Conservation (phyloP, 352 stramenopile species). For the Phytopythium sindhum region DNA sequence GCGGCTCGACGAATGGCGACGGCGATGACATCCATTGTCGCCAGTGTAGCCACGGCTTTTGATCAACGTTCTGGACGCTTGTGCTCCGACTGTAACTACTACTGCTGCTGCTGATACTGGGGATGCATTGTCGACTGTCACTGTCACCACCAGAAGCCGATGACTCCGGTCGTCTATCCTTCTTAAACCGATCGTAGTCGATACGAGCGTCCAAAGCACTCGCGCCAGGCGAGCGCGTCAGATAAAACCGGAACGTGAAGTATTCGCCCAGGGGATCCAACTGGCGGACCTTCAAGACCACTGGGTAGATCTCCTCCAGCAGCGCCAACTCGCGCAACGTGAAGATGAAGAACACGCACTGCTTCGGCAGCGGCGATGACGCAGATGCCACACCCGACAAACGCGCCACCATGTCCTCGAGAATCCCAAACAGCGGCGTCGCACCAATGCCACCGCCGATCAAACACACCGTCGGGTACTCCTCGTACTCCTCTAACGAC, state of each 20-base stretch:
- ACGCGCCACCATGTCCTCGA: slow-evolving; percentile 43
- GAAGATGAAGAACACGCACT: slow-evolving; percentile 39
- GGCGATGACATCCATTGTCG: slow-evolving; percentile 8
- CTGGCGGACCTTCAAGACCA: slow-evolving; percentile 23
- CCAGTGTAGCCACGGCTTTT: neutral
- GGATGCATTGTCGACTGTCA: neutral
- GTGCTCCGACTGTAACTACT: neutral
- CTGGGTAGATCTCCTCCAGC: slow-evolving; percentile 34
- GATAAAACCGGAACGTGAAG: slow-evolving; percentile 26
- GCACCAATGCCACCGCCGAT: slow-evolving; percentile 46
- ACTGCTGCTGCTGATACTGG: neutral
- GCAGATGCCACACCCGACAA: neutral
- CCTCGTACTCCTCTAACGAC: slow-evolving; percentile 35
- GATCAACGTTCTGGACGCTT: neutral
- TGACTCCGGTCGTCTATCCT: neutral
- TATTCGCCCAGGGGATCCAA: slow-evolving; percentile 19
- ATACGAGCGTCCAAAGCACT: slow-evolving; percentile 17
- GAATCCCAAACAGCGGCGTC: slow-evolving; percentile 50
- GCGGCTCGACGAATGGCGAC: slow-evolving; percentile 29
- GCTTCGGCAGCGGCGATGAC: slow-evolving; percentile 10
- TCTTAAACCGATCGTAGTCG: slow-evolving; percentile 22
- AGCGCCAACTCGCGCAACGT: slow-evolving; percentile 36
- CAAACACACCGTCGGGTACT: slow-evolving; percentile 43
- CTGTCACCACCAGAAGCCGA: neutral
- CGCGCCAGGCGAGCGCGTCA: slow-evolving; percentile 26